Evolutionary conservation across 2,329 filamentous ascomycete genomes (phyloP).

Genomic region (Periconia sp.): DNA sequence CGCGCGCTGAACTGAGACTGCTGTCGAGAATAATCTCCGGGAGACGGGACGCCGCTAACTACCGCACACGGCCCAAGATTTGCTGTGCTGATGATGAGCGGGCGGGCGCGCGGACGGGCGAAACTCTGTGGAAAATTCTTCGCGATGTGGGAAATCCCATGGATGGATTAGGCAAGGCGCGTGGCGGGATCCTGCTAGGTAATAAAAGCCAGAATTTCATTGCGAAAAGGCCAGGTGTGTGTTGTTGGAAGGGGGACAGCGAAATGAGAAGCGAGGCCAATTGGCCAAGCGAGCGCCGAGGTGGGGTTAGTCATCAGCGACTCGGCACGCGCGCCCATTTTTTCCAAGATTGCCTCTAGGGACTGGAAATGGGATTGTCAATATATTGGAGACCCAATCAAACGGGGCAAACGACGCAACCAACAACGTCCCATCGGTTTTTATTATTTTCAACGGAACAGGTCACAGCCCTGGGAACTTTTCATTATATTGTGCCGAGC

Average conservation of each 20-base stretch:
- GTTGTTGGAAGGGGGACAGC: too few relatives aligned
- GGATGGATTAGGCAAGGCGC: slow-evolving; percentile 17
- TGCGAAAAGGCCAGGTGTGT: too few relatives aligned
- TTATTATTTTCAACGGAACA: too few relatives aligned
- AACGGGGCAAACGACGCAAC: background rate
- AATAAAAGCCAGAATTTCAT: slow-evolving; percentile 16
- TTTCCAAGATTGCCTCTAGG: background rate
- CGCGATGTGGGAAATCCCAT: background rate
- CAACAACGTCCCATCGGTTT: too few relatives aligned
- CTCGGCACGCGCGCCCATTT: background rate
- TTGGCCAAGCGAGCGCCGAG: background rate
- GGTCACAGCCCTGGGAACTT: too few relatives aligned
- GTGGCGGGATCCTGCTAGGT: slow-evolving; percentile 19
- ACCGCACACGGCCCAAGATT: slow-evolving; percentile 18
- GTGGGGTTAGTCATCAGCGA: slow-evolving; percentile 36
- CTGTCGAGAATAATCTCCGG: slow-evolving; percentile 35
- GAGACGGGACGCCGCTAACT: background rate
- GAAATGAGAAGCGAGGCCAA: background rate
- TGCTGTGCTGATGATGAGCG: too few relatives aligned
- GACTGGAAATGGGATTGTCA: background rate
- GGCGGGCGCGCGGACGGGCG: slow-evolving; percentile 15
- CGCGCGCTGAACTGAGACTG: too few relatives aligned
- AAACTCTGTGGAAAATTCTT: slow-evolving; percentile 36
- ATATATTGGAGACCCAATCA: background rate
- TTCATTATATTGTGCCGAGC: too few relatives aligned